A percentile compares a stretch with the other conserved stretches of the same genome.
phyloP scores from a whole-genome alignment of 768 basidiomycete genomes.

The Suillus clintonianus region DNA sequence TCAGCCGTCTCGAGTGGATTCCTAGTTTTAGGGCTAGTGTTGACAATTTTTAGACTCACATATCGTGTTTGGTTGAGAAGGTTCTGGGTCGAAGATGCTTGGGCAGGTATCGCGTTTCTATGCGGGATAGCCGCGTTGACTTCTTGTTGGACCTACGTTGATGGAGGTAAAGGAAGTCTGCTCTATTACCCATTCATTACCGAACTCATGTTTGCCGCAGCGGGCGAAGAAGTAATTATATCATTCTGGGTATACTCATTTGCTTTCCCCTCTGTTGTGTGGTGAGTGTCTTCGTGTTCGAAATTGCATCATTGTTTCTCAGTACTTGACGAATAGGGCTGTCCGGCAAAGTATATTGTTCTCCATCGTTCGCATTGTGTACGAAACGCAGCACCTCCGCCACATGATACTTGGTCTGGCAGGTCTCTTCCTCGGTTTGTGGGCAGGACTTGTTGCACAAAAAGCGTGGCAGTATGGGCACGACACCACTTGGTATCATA shows the following conservation, averaged over 20 bases:
- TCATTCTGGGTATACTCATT: constrained; percentile 18
- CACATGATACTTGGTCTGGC: constrained; percentile 8
- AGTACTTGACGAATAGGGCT: constrained; percentile 9
- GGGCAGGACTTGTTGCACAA: constrained; percentile 3
- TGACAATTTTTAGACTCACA: constrained; percentile 18
- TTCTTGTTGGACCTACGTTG: constrained; percentile 12
- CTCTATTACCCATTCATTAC: background rate
- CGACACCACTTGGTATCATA: background rate
- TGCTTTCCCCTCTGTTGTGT: constrained; percentile 10
- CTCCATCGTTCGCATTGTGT: constrained; percentile 21
- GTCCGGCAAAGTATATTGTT: constrained; percentile 22
- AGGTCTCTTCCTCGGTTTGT: constrained; percentile 10
- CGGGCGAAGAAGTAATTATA: background rate
- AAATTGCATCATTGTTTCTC: background rate
- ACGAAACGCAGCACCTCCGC: constrained; percentile 11
- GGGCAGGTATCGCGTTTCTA: constrained; percentile 16
- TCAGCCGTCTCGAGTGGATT: constrained; percentile 12
- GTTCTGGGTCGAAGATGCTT: constrained; percentile 24
- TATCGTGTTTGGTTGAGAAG: constrained; percentile 20
- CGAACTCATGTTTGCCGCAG: background rate
- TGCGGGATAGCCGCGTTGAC: constrained; percentile 10
- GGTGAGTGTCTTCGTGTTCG: constrained; percentile 13
- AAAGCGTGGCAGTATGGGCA: background rate
- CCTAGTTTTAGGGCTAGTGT: constrained; percentile 6
- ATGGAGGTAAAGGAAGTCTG: constrained; percentile 1